phyloP scores from a whole-genome alignment of 176 grass and related monocot genomes.

The Bromus sterilis region DNA sequence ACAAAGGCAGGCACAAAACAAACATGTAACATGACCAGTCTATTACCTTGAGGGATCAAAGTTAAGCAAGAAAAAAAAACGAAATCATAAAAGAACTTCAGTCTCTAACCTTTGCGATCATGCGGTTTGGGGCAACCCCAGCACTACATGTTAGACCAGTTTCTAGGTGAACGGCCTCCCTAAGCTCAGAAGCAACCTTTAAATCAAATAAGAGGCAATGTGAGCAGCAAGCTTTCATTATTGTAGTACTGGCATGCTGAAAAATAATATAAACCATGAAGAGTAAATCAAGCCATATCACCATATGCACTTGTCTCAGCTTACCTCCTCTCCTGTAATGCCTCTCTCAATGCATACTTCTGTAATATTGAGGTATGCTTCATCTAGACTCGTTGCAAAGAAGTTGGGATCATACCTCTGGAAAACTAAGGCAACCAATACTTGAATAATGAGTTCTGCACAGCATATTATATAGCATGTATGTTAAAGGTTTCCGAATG shows the following conservation, averaged over 20 bases:
- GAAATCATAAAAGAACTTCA: background rate
- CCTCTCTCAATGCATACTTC: slow-evolving; percentile 53
- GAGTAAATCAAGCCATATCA: background rate
- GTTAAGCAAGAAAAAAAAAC: background rate
- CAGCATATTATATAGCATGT: background rate
- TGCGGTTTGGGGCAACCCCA: slow-evolving; percentile 81
- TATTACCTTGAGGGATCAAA: background rate
- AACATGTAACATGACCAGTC: background rate
- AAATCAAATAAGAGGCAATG: slow-evolving; percentile 14
- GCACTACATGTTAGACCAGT: slow-evolving; percentile 96
- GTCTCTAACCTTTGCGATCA: slow-evolving; percentile 78
- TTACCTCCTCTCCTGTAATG: slow-evolving; percentile 72
- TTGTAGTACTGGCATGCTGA: background rate
- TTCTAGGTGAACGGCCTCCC: slow-evolving; percentile 61
- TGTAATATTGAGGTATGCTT: slow-evolving; percentile 83
- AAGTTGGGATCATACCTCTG: slow-evolving; percentile 76
- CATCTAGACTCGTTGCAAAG: slow-evolving; percentile 86
- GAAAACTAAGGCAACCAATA: slow-evolving; percentile 52
- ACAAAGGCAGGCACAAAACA: background rate
- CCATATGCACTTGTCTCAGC: background rate
- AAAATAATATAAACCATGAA: background rate
- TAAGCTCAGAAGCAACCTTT: slow-evolving; percentile 87
- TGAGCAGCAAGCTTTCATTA: slow-evolving; percentile 10
- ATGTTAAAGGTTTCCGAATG: slow-evolving; percentile 1
- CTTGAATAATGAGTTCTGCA: slow-evolving; percentile 7